Base-by-base conservation (phyloP, 208 protist species). In the Leptomonas seymouri region DNA sequence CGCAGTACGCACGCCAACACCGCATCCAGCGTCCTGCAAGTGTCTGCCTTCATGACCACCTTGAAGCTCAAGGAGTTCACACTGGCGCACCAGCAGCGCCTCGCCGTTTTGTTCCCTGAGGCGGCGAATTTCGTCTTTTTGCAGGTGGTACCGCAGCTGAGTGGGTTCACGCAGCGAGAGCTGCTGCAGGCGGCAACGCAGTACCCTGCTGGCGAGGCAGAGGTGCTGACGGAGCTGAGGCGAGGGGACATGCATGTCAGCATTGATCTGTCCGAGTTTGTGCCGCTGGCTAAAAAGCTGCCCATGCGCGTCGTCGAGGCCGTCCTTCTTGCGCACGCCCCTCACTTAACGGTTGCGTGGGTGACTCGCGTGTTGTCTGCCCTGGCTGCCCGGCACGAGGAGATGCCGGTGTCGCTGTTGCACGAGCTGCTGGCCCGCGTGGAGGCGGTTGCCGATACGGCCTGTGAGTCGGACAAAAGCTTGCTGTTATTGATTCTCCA, bases 401-500 rank as follows among this genome's bases (percentile, higher is more conserved):
- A 78, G 30, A 53, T 94, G 51, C 71, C 87, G 6, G n/a, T 78
- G 31, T 23, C 67, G 58, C 51, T 94, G 41, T 74, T 94, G 45
- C 46, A 59, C 21, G 30, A 48, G 2, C 67, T 96, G 9, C 60
- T 96, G 39, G 20, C 27, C 0, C 80, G 76, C 30, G 78, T 93
- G 63, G 64, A 80, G 44, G 57, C 66, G 21, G 60, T 84, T 18
- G 55, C 58, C 34, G 74, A 76, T 31, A 62, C 70, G 39, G 74
- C 77, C 16, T 84, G 80, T 20, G 77, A 86, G 34, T 80, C 86
- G 8, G 87, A 95, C 57, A 83, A 87, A 21, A 92, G 88, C 53
- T 59, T 95, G 15, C 65, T 93, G 14, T 76, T 95, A 31, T 53
- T 92, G 36, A 72, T 93, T 21, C 67, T 95, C 16, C 90, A 95